phyloP scores from a whole-genome alignment of 352 stramenopile genomes.

The Globisporangium viniferum region DNA sequence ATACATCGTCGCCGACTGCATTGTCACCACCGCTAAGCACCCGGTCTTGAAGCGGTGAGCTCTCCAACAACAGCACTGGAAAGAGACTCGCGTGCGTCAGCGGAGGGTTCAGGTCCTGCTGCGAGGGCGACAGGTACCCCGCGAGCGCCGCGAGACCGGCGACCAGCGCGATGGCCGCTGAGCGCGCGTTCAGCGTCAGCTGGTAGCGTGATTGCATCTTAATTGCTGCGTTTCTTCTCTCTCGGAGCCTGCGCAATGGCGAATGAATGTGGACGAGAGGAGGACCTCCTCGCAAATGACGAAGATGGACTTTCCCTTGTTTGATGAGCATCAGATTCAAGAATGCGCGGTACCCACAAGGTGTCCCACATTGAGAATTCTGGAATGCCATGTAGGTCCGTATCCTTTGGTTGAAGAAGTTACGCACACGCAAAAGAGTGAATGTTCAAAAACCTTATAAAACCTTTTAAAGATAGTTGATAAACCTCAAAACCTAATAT shows the following conservation, averaged over 20 bases:
- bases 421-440: too few relatives aligned
- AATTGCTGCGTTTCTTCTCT: background rate
- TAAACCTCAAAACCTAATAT: too few relatives aligned
- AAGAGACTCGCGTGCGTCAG: conserved; percentile 28
- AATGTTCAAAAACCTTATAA: too few relatives aligned
- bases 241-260: background rate
- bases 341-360: background rate
- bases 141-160: conserved; percentile 18
- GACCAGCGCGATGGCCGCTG: background rate
- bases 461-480: too few relatives aligned
- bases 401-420: too few relatives aligned
- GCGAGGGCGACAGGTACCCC: conserved; percentile 26
- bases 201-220: conserved; percentile 10
- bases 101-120: conserved; percentile 20
- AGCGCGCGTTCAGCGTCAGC: conserved; percentile 6
- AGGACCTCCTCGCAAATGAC: background rate
- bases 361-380: background rate
- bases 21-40: conserved; percentile 8
- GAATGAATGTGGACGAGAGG: background rate
- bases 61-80: conserved; percentile 14
- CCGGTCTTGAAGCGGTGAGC: conserved; percentile 18
- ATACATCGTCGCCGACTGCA: background rate
- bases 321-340: background rate
- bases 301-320: background rate
- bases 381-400: background rate